A percentile compares a stretch with the other conserved stretches of the same genome.
Evolutionary conservation across 179 eudicot species (phyloP).

Genomic region (Vitellaria paradoxa): DNA sequence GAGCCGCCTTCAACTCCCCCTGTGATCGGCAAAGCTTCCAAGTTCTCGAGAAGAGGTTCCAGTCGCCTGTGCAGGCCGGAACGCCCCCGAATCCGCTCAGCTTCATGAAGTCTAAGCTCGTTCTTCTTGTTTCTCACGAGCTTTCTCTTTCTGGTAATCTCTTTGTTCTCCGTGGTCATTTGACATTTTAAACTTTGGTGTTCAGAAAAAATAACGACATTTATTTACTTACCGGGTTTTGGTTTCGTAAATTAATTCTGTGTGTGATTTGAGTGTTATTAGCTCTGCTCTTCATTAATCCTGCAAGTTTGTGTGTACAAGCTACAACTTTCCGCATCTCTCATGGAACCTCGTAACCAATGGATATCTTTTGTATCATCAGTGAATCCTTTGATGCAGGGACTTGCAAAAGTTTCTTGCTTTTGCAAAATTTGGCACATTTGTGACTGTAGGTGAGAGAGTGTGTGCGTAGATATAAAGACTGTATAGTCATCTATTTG

Average conservation of each 20-base stretch:
- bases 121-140: constrained; percentile 86
- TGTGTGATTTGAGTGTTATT: background rate
- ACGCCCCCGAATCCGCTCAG: constrained; percentile 47
- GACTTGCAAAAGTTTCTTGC: background rate
- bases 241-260: background rate
- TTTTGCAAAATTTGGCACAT: background rate
- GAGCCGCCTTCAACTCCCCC: constrained; percentile 28
- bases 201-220: background rate
- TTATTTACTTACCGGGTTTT: background rate
- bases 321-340: too few relatives aligned
- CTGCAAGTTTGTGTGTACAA: too few relatives aligned
- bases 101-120: constrained; percentile 95
- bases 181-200: background rate
- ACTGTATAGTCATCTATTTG: background rate
- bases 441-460: background rate
- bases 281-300: background rate
- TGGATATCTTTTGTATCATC: too few relatives aligned
- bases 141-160: constrained; percentile 83
- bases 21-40: constrained; percentile 16
- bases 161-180: background rate
- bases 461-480: background rate
- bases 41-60: background rate
- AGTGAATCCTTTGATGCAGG: too few relatives aligned
- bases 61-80: background rate
- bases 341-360: too few relatives aligned